Evolutionary conservation across 2,329 filamentous ascomycete genomes (phyloP).

Genomic region (Fusarium sp.): DNA sequence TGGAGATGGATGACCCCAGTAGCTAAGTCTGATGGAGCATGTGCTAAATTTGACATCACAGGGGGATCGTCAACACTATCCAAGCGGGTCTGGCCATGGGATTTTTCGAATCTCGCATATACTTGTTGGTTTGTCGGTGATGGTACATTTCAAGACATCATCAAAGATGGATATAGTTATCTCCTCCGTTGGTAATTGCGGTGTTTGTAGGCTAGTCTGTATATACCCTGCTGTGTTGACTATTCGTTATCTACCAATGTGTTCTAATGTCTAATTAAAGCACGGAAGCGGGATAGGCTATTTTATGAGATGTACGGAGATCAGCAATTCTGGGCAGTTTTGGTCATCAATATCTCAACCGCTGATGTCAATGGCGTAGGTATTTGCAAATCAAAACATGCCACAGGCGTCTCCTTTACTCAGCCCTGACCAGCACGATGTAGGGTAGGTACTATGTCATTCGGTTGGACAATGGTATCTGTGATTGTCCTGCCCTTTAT

Average conservation of each 20-base stretch:
- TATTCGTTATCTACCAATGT: constrained; percentile 9
- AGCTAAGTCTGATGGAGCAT: constrained; percentile 29
- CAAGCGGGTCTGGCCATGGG: constrained; percentile 36
- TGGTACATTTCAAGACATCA: constrained; percentile 20
- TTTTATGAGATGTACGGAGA: constrained; percentile 33
- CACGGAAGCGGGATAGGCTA: constrained; percentile 4
- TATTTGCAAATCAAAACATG: constrained; percentile 5
- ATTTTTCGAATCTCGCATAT: constrained; percentile 32
- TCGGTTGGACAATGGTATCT: not conserved
- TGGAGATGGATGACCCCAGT: constrained; percentile 29
- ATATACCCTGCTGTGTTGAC: not conserved
- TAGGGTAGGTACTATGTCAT: constrained; percentile 3
- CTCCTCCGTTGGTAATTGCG: constrained; percentile 1
- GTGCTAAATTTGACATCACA: constrained; percentile 50
- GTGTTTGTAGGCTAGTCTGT: not conserved
- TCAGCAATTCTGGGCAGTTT: constrained; percentile 25
- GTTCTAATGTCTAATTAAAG: constrained; percentile 26
- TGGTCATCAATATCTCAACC: not conserved
- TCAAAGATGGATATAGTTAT: not conserved
- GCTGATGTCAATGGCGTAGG: constrained; percentile 29
- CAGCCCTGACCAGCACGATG: not conserved
- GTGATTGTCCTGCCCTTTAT: no score
- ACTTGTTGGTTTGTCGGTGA: constrained; percentile 18
- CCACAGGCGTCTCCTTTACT: constrained; percentile 5
- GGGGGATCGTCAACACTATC: constrained; percentile 37